phyloP scores from a whole-genome alignment of 192 early-diverging fungal species.

The Dimargaris verticillata region DNA sequence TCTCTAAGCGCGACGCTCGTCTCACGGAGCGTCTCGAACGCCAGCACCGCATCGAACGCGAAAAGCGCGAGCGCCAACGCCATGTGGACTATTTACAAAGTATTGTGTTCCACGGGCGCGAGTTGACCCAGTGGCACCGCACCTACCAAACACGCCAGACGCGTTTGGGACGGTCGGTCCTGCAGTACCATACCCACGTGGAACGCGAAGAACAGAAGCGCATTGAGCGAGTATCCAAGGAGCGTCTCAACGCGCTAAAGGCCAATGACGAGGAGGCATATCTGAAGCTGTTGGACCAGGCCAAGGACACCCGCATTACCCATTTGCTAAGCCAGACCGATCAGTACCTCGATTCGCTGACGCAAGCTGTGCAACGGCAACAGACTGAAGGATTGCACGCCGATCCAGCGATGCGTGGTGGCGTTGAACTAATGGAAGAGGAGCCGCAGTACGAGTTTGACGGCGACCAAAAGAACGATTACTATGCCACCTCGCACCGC shows the following conservation, averaged over 20 bases:
- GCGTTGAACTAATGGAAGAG: slow-evolving; percentile 25
- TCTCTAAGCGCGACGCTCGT: slow-evolving; percentile 64
- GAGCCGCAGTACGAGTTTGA: slow-evolving; percentile 23
- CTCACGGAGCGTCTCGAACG: slow-evolving; percentile 82
- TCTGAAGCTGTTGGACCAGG: slow-evolving; percentile 82
- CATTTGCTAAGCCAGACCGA: slow-evolving; percentile 84
- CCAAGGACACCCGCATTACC: slow-evolving; percentile 90
- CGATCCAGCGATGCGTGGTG: slow-evolving; percentile 23
- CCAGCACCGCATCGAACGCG: slow-evolving; percentile 73
- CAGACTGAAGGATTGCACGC: slow-evolving; percentile 36
- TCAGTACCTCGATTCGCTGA: slow-evolving; percentile 64
- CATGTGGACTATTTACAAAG: slow-evolving; percentile 63
- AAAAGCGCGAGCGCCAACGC: slow-evolving; percentile 68
- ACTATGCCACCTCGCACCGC: slow-evolving; percentile 78
- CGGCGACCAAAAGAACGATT: slow-evolving; percentile 37
- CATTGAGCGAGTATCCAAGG: slow-evolving; percentile 63
- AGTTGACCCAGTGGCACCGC: slow-evolving; percentile 48
- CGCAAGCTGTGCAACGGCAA: slow-evolving; percentile 73
- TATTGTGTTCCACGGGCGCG: slow-evolving; percentile 58
- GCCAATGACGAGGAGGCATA: slow-evolving; percentile 97
- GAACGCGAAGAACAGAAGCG: slow-evolving; percentile 93
- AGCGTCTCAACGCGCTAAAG: slow-evolving; percentile 92
- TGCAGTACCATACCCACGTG: slow-evolving; percentile 59
- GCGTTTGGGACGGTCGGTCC: slow-evolving; percentile 60
- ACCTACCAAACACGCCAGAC: slow-evolving; percentile 44